Percentiles rank a stretch among this genome's conserved stretches.
phyloP scores from a whole-genome alignment of 495 filamentous ascomycete species.

The Xylaria grammica region DNA sequence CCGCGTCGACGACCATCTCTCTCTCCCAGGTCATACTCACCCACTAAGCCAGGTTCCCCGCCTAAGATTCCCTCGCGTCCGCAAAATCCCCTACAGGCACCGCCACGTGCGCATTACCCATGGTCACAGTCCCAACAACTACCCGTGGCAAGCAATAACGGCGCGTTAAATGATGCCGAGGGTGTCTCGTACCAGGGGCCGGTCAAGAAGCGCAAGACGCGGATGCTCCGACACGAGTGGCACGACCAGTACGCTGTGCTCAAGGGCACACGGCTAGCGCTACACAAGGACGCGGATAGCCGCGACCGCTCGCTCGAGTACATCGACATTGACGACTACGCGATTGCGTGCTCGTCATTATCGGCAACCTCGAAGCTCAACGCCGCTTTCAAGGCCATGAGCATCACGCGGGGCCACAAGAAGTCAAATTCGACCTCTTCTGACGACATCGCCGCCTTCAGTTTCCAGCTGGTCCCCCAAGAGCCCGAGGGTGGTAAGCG shows the following conservation, averaged over 20 bases:
- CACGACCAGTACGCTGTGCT: conserved; percentile 87
- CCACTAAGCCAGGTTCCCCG: conserved; percentile 22
- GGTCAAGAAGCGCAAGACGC: conserved; percentile 94
- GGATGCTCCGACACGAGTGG: conserved; percentile 92
- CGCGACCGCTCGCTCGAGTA: conserved; percentile 70
- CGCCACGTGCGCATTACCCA: conserved; percentile 54
- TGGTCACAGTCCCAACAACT: conserved; percentile 48
- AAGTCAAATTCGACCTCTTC: conserved; percentile 40
- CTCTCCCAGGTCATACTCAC: conserved; percentile 37
- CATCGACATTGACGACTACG: conserved; percentile 95
- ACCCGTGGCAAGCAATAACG: conserved; percentile 33
- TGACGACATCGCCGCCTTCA: conserved; percentile 69
- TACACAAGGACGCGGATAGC: conserved; percentile 71
- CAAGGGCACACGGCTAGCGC: conserved; percentile 79
- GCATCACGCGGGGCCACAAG: conserved; percentile 63
- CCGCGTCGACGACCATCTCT: conserved; percentile 27
- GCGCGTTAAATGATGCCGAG: conserved; percentile 45
- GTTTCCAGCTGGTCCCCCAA: conserved; percentile 88
- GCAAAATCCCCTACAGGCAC: conserved; percentile 46
- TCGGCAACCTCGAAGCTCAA: conserved; percentile 77
- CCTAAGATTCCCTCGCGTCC: conserved; percentile 30
- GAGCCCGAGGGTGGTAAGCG: conserved; percentile 49
- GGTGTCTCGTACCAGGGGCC: conserved; percentile 74
- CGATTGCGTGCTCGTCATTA: conserved; percentile 83
- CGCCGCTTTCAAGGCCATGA: conserved; percentile 85